Evolutionary conservation across 208 protist species (phyloP).

Genomic region (Crithidia sp.): DNA sequence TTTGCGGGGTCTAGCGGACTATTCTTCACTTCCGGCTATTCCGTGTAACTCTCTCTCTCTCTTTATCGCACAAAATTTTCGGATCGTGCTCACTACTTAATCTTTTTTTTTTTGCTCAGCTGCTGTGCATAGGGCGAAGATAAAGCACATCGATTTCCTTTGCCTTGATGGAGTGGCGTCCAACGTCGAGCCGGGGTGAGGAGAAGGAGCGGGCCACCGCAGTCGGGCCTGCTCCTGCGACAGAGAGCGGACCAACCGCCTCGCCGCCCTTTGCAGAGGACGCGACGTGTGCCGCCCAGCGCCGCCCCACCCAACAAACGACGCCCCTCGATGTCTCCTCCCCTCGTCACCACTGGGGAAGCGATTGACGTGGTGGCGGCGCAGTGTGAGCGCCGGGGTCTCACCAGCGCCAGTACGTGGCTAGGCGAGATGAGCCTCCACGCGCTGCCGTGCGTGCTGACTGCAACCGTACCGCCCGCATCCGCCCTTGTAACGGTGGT

Average conservation of each 20-base stretch:
- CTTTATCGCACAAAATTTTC: no score
- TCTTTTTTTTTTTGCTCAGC: no score
- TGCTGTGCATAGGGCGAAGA: no score
- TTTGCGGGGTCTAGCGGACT: no score
- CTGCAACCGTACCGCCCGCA: constrained; percentile 1
- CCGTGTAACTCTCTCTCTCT: no score
- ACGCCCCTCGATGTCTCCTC: neutral
- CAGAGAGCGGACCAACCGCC: neutral
- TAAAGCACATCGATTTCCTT: no score
- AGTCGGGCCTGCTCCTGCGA: neutral
- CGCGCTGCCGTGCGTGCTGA: constrained; percentile 39
- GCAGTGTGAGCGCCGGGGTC: constrained; percentile 70
- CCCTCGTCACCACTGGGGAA: constrained; percentile 40
- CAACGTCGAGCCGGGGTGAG: neutral
- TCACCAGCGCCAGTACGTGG: constrained; percentile 62
- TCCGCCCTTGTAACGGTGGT: constrained; percentile 4
- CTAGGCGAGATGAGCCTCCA: constrained; percentile 74
- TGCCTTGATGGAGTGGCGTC: neutral
- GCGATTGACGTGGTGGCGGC: constrained; percentile 54
- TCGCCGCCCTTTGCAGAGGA: neutral
- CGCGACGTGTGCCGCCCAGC: neutral
- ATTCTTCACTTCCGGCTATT: no score
- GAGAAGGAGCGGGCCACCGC: neutral
- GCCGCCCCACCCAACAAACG: neutral
- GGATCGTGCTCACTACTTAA: no score